Evolutionary conservation across 495 filamentous ascomycete genomes (phyloP).

Genomic region (Penicillium soppii): DNA sequence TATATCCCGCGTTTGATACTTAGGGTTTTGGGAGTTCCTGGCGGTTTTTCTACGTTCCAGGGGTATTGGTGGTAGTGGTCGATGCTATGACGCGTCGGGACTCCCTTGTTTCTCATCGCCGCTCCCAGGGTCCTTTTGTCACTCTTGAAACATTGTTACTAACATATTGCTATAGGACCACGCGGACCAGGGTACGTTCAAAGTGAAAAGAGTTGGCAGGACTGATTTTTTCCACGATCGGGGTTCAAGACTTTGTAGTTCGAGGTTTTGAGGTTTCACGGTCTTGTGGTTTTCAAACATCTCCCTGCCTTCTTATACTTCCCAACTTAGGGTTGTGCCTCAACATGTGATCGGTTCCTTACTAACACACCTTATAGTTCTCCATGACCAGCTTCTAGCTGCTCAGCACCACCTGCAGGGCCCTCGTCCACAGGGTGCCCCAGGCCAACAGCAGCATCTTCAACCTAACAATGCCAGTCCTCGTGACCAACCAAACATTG

Average conservation of each 20-base stretch:
- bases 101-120: slow-evolving; percentile 4
- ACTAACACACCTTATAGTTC: slow-evolving; percentile 38
- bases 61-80: not conserved
- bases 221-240: not conserved
- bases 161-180: slow-evolving; percentile 38
- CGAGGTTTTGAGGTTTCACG: not conserved
- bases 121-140: not conserved
- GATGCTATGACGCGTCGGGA: slow-evolving; percentile 17
- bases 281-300: not conserved
- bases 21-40: not conserved
- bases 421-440: slow-evolving; percentile 33
- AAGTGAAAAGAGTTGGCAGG: no score
- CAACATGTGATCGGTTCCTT: not conserved
- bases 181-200: slow-evolving; percentile 52
- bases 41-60: not conserved
- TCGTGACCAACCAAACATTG: slow-evolving; percentile 51
- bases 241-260: not conserved
- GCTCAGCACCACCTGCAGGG: slow-evolving; percentile 47
- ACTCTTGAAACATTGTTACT: no score
- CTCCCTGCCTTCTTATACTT: not conserved
- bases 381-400: slow-evolving; percentile 55
- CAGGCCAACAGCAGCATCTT: slow-evolving; percentile 41
- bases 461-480: slow-evolving; percentile 43
- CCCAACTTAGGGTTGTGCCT: not conserved
- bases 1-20: slow-evolving; percentile 16